A percentile compares a stretch with the other conserved stretches of the same genome.
Conservation (phyloP, 805 yeast genomes). For the Pichia exigua region DNA sequence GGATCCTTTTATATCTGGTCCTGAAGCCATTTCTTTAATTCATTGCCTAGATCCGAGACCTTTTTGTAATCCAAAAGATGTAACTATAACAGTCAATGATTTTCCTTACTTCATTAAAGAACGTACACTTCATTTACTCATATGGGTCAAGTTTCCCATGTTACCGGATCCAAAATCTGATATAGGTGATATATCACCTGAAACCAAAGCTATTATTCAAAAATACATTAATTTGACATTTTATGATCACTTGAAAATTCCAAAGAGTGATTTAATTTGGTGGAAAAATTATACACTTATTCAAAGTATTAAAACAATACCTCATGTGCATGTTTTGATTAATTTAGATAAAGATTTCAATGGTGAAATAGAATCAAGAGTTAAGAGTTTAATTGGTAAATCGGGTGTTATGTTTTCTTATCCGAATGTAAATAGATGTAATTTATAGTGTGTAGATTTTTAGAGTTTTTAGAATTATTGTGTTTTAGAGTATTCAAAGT, state of each 20-base stretch:
- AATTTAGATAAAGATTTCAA: slow-evolving; percentile 23
- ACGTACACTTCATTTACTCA: slow-evolving; percentile 48
- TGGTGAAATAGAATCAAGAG: not conserved
- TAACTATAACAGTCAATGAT: slow-evolving; percentile 44
- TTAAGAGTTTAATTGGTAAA: slow-evolving; percentile 3
- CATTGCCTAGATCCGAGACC: slow-evolving; percentile 31
- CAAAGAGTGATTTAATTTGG: slow-evolving; percentile 44
- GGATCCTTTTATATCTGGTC: not conserved
- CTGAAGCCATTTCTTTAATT: slow-evolving; percentile 13
- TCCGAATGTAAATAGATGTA: not conserved
- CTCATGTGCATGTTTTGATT: slow-evolving; percentile 64
- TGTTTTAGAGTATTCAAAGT: no score
- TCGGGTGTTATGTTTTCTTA: slow-evolving; percentile 10
- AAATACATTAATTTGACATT: slow-evolving; percentile 42
- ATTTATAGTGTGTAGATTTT: slow-evolving; percentile 2
- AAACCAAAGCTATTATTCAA: slow-evolving; percentile 36
- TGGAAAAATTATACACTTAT: slow-evolving; percentile 64
- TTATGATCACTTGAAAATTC: slow-evolving; percentile 34
- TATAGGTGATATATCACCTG: slow-evolving; percentile 43
- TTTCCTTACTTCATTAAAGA: slow-evolving; percentile 59
- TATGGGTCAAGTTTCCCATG: slow-evolving; percentile 59
- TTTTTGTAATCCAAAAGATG: slow-evolving; percentile 35
- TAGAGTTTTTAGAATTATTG: not conserved
- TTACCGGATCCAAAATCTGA: slow-evolving; percentile 41
- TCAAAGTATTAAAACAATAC: slow-evolving; percentile 59